These are phyloP conservation scores for Trametes pubescens DNA, from an alignment of 1,284 basidiomycete genomes.

Conservation along the genomic window DNA sequence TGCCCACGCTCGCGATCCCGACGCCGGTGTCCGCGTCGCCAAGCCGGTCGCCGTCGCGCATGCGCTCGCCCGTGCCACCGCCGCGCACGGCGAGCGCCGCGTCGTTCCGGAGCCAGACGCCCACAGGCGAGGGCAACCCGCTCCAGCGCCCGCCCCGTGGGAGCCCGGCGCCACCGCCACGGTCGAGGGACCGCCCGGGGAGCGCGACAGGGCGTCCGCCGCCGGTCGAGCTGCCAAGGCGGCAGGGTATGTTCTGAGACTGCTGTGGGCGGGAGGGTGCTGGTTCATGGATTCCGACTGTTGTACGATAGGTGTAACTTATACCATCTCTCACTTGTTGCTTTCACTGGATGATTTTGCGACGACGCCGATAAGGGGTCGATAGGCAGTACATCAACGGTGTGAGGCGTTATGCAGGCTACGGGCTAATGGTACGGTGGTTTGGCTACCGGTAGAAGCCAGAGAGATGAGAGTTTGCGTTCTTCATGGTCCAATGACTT, in stretches of 20 bases:
- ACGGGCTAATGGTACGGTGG: too few relatives aligned
- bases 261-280: too few relatives aligned
- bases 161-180: conserved; percentile 57
- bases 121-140: conserved; percentile 36
- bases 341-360: background rate
- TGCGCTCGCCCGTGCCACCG: conserved; percentile 32
- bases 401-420: too few relatives aligned
- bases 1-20: conserved; percentile 26
- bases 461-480: too few relatives aligned
- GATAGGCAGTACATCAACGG: too few relatives aligned
- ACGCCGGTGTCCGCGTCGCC: conserved; percentile 33
- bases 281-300: background rate
- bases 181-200: conserved; percentile 70
- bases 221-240: conserved; percentile 41
- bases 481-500: too few relatives aligned
- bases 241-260: conserved; percentile 44
- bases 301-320: conserved; percentile 2
- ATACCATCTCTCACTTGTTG: background rate
- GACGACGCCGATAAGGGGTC: background rate
- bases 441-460: too few relatives aligned
- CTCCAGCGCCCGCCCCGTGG: conserved; percentile 45
- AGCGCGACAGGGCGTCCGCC: conserved; percentile 57
- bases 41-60: conserved; percentile 33
- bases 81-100: conserved; percentile 34
- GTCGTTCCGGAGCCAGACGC: conserved; percentile 35